phyloP scores from a whole-genome alignment of 2,329 filamentous ascomycete genomes.

The Zarea fungicola region DNA sequence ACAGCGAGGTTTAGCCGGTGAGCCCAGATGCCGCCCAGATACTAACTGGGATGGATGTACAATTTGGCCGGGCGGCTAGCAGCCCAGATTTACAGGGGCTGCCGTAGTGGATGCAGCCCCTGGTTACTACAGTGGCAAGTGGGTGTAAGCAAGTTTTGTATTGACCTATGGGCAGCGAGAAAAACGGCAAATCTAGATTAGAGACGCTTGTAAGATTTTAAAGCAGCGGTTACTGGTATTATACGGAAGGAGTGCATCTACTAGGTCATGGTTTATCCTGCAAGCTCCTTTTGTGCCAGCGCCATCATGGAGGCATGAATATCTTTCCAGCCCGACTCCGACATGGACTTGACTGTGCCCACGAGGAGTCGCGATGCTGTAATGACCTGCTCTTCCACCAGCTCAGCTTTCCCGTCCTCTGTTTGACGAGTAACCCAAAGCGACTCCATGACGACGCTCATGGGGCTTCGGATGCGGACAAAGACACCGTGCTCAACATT shows the following conservation, averaged over 20 bases:
- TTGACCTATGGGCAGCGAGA: no score
- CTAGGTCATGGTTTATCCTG: no score
- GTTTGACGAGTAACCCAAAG: conserved; percentile 40
- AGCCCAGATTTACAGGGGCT: background rate
- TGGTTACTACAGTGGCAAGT: no score
- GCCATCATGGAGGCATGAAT: conserved; percentile 45
- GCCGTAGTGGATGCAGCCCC: background rate
- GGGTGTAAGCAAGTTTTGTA: no score
- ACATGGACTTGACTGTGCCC: conserved; percentile 44
- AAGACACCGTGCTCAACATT: conserved; percentile 45
- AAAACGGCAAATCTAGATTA: background rate
- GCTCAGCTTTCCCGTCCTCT: conserved; percentile 29
- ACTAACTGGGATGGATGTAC: background rate
- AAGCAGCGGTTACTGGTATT: no score
- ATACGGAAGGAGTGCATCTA: no score
- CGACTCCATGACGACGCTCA: conserved; percentile 50
- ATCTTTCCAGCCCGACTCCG: conserved; percentile 44
- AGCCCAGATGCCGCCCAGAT: background rate
- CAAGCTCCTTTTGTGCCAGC: conserved; percentile 29
- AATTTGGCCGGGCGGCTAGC: background rate
- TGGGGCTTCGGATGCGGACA: conserved; percentile 45
- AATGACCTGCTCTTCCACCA: conserved; percentile 48
- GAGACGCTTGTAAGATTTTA: background rate
- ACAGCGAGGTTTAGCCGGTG: conserved; percentile 10
- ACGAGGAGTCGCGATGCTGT: conserved; percentile 45